Conservation (phyloP, 2,329 filamentous ascomycete genomes). For the Diatrype stigma region DNA sequence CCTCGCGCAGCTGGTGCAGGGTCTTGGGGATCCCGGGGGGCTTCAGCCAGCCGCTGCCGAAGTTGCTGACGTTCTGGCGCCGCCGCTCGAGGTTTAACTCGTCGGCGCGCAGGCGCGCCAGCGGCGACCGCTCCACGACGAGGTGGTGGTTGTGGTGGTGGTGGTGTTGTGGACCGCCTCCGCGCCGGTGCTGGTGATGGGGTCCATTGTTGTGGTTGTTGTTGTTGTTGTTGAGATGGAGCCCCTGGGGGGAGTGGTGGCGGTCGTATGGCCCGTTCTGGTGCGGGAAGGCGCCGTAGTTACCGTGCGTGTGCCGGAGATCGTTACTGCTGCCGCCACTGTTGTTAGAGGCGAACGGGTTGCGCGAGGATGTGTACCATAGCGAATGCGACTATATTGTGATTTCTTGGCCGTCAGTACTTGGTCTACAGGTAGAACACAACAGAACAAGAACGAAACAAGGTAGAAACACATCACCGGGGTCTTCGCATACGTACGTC, state of each 20-base stretch:
- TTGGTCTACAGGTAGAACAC: no score
- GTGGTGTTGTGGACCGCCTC: slow-evolving; percentile 25
- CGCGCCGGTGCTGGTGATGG: slow-evolving; percentile 27
- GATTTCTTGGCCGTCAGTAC: slow-evolving; percentile 13
- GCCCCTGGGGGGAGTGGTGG: neutral
- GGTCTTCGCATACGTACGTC: slow-evolving; percentile 49
- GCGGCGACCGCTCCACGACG: slow-evolving; percentile 52
- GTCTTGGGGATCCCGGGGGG: slow-evolving; percentile 88
- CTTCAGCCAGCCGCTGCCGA: slow-evolving; percentile 85
- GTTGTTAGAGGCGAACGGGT: slow-evolving; percentile 34
- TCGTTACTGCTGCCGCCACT: slow-evolving; percentile 32
- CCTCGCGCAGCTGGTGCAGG: slow-evolving; percentile 83
- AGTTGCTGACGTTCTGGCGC: slow-evolving; percentile 77
- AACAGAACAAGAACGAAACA: no score
- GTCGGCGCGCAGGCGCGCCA: slow-evolving; percentile 69
- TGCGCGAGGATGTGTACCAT: slow-evolving; percentile 66
- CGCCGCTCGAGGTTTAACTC: slow-evolving; percentile 74
- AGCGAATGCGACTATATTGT: slow-evolving; percentile 60
- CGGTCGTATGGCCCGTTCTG: no score
- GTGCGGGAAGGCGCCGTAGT: slow-evolving; percentile 10
- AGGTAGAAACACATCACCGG: no score
- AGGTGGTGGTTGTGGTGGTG: slow-evolving; percentile 27
- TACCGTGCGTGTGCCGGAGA: slow-evolving; percentile 22
- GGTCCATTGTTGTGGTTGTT: slow-evolving; percentile 16
- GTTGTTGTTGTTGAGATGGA: slow-evolving; percentile 19